These are phyloP conservation scores for Syzygium aqueum DNA, from an alignment of 345 rosid species.

Conservation along the genomic window DNA sequence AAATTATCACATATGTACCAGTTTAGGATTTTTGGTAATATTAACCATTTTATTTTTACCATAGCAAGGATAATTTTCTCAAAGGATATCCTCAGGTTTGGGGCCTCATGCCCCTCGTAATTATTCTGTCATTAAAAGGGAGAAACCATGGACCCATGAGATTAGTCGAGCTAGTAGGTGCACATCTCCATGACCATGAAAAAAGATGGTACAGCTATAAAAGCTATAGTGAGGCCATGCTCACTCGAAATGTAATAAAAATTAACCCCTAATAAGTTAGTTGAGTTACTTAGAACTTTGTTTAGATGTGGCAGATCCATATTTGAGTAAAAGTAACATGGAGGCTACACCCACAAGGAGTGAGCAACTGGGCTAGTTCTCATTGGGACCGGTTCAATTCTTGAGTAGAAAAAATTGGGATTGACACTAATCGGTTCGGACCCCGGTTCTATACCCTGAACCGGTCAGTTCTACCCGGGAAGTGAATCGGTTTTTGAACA, in stretches of 20 bases:
- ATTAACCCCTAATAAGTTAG: neutral
- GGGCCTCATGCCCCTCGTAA: neutral
- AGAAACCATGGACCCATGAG: neutral
- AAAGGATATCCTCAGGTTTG: neutral
- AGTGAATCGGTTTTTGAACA: neutral
- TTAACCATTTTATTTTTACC: neutral
- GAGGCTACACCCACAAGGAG: neutral
- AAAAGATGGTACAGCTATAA: neutral
- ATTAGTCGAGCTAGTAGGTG: neutral
- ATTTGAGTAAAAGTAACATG: neutral
- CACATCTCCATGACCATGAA: neutral
- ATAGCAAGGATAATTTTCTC: neutral
- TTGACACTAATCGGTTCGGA: too few relatives aligned
- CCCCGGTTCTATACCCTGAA: neutral
- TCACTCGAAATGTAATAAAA: neutral
- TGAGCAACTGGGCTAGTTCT: neutral
- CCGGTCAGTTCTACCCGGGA: accelerated
- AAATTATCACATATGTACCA: too few relatives aligned
- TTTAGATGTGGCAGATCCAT: neutral
- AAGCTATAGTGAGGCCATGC: neutral
- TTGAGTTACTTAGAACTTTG: neutral
- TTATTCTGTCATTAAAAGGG: neutral
- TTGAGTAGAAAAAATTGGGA: neutral
- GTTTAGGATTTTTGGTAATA: too few relatives aligned
- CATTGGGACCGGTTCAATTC: neutral